phyloP scores from a whole-genome alignment of 2,329 filamentous ascomycete genomes.

The Mycosphaerella sp. region DNA sequence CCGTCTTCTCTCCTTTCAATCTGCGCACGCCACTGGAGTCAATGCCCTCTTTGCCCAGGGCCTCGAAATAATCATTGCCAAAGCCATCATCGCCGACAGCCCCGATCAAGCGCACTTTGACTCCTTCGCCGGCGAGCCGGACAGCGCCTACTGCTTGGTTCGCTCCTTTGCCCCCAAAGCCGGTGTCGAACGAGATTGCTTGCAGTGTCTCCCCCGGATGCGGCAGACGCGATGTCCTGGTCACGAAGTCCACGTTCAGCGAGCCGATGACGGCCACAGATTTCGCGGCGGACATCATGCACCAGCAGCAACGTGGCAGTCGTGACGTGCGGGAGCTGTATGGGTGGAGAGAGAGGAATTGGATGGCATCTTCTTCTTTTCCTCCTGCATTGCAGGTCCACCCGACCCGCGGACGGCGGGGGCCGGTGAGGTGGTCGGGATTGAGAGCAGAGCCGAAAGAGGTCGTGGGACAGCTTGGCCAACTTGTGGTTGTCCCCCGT shows the following conservation, averaged over 20 bases:
- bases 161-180: conserved; percentile 86
- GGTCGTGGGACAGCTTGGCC: background rate
- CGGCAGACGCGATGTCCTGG: conserved; percentile 77
- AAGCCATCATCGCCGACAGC: conserved; percentile 45
- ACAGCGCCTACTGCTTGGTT: conserved; percentile 69
- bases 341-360: no score
- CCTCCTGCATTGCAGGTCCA: no score
- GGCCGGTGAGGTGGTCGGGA: no score
- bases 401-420: no score
- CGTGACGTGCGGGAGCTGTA: background rate
- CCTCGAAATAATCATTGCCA: conserved; percentile 36
- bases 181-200: conserved; percentile 67
- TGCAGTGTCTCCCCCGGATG: conserved; percentile 81
- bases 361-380: no score
- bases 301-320: background rate
- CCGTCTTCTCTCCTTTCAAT: conserved; percentile 41
- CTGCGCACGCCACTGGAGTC: conserved; percentile 36
- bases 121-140: conserved; percentile 24
- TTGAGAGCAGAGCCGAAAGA: background rate
- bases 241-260: conserved; percentile 90
- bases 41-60: conserved; percentile 41
- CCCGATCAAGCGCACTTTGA: conserved; percentile 46
- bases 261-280: conserved; percentile 78
- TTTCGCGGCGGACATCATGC: conserved; percentile 5
- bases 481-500: no score